These are phyloP conservation scores for Rehmannia glutinosa DNA, from an alignment of 257 asterid species.

Conservation along the genomic window DNA sequence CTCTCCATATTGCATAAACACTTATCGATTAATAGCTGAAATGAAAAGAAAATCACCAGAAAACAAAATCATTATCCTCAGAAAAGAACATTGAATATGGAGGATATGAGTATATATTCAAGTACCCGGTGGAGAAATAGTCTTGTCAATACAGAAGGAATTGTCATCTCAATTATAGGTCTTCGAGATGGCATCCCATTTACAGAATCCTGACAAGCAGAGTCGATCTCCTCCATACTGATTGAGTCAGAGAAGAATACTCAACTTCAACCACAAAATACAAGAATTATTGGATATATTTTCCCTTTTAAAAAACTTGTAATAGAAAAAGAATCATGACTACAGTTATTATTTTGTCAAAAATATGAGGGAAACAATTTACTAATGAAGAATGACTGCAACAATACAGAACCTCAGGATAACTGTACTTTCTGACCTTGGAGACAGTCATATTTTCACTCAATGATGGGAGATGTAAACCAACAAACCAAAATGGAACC, in stretches of 20 bases:
- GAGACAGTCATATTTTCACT: background rate
- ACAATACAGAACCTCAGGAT: background rate
- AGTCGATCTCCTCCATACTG: slow-evolving; percentile 82
- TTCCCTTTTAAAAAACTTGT: background rate
- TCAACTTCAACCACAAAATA: slow-evolving; percentile 13
- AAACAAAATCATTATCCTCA: background rate
- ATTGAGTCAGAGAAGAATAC: slow-evolving; percentile 6
- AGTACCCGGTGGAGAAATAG: slow-evolving; percentile 86
- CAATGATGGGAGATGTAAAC: background rate
- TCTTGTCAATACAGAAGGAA: slow-evolving; percentile 82
- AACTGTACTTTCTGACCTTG: slow-evolving; percentile 3
- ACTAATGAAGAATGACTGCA: background rate
- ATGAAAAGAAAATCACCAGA: background rate
- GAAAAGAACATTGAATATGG: slow-evolving; percentile 1
- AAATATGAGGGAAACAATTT: background rate
- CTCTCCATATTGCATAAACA: background rate
- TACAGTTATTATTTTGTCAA: background rate
- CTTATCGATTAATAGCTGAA: background rate
- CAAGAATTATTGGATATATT: background rate
- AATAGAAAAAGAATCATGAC: no score
- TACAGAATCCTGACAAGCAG: slow-evolving; percentile 69
- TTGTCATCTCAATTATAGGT: slow-evolving; percentile 97
- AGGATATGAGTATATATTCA: background rate
- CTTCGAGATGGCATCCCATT: slow-evolving; percentile 80
- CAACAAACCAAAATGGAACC: background rate